These are phyloP conservation scores for Rhododendron vialii DNA, from an alignment of 148 eudicot species.

Conservation along the genomic window DNA sequence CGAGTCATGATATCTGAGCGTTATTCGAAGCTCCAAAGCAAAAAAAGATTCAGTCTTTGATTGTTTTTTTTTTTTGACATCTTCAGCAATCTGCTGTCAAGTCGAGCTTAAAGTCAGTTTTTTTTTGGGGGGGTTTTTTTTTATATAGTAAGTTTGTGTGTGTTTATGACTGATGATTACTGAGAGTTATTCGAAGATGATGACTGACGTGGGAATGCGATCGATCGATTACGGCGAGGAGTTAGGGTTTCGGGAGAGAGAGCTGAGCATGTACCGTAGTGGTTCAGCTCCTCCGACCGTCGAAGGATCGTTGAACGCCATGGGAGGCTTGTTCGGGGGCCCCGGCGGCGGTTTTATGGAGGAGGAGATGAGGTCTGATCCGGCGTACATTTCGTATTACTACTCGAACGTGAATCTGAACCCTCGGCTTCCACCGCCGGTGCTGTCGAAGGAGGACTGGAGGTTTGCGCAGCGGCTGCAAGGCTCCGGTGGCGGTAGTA, in stretches of 20 bases:
- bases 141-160: background rate
- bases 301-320: conserved; percentile 53
- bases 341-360: conserved; percentile 25
- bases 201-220: conserved; percentile 54
- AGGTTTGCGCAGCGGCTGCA: conserved; percentile 47
- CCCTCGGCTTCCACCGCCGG: conserved; percentile 64
- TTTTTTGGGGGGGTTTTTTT: background rate
- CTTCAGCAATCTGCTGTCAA: background rate
- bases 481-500: conserved; percentile 32
- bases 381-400: conserved; percentile 54
- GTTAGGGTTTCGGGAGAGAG: conserved; percentile 38
- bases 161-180: conserved; percentile 32
- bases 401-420: conserved; percentile 55
- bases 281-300: conserved; percentile 85
- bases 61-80: conserved; percentile 9
- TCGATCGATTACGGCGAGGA: conserved; percentile 60
- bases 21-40: background rate
- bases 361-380: conserved; percentile 59
- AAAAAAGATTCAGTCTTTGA: conserved; percentile 14
- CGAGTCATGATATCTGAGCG: background rate
- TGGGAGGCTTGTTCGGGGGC: conserved; percentile 34
- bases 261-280: conserved; percentile 46
- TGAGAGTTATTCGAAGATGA: conserved; percentile 34
- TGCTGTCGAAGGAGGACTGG: conserved; percentile 66
- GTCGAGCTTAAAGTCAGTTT: background rate